These are phyloP conservation scores for Arabidopsis hybrid DNA, from an alignment of 441 rosid genomes.

Conservation along the genomic window DNA sequence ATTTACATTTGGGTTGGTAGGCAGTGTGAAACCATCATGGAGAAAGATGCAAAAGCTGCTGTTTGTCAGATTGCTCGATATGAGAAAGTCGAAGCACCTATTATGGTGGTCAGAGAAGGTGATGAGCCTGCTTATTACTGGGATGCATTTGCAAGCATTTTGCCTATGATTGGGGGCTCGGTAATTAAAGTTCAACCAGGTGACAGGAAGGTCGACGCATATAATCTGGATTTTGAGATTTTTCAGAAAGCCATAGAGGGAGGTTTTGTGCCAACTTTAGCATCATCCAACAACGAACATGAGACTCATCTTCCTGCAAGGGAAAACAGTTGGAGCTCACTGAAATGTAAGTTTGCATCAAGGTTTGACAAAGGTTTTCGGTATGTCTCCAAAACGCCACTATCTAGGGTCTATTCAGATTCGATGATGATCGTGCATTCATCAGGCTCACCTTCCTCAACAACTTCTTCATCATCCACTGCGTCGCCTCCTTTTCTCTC, in stretches of 20 bases:
- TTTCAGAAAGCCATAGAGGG: slow-evolving; percentile 82
- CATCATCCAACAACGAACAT: slow-evolving; percentile 77
- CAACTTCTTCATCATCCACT: slow-evolving; percentile 63
- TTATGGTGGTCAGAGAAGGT: slow-evolving; percentile 78
- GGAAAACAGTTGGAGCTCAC: slow-evolving; percentile 90
- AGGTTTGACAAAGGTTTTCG: slow-evolving; percentile 78
- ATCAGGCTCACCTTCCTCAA: slow-evolving; percentile 63
- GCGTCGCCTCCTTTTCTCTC: slow-evolving; percentile 80
- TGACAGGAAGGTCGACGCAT: slow-evolving; percentile 70
- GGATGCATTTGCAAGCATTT: slow-evolving; percentile 78
- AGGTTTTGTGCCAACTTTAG: slow-evolving; percentile 88
- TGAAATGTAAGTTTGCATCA: slow-evolving; percentile 85
- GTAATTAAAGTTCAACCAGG: slow-evolving; percentile 56
- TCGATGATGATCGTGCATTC: slow-evolving; percentile 86
- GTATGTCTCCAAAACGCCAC: slow-evolving; percentile 62
- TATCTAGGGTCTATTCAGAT: slow-evolving; percentile 90
- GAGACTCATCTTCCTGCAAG: slow-evolving; percentile 91
- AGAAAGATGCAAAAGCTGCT: slow-evolving; percentile 95
- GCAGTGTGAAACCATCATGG: slow-evolving; percentile 82
- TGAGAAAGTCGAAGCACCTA: slow-evolving; percentile 84
- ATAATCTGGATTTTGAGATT: slow-evolving; percentile 90
- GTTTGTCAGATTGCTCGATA: slow-evolving; percentile 94
- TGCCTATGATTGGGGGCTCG: slow-evolving; percentile 65
- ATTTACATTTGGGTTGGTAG: slow-evolving; percentile 91
- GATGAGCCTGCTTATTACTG: slow-evolving; percentile 87